Base-by-base conservation (phyloP, 2,329 filamentous ascomycete genomes). In the Aspergillus nomiae region DNA sequence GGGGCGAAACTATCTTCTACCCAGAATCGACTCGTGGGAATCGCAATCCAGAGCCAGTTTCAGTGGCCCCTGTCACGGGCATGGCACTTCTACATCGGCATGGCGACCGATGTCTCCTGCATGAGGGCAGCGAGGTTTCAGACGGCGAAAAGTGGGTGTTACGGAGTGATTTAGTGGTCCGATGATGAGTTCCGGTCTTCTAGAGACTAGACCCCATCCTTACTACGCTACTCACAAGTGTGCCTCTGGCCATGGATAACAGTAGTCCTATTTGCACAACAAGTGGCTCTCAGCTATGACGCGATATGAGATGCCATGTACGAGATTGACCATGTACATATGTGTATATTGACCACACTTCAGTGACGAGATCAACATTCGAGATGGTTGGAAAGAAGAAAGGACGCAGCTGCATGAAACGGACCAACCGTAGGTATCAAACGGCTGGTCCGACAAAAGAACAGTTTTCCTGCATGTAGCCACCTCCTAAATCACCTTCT, bases 1-100 rank as follows among this genome's bases (percentile, higher is more conserved):
- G 94, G 26, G 94, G 94, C 36, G 92, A 97, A 78, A 97, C 94
- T 0, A 92, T 95, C 36, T 97, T 97, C 77, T 96, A 96, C 74
- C 91, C 92, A 0, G 88, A 91, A 28, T 70, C 81, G 16, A 78
- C 81, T 14, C 76, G 83, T 3, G 74, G 82, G 21, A 76, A 62
- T 71, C 79, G 64, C 69, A 76, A 75, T 41, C 76, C 84, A 21
- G 86, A 91, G 69, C 91, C 90, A 21, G 86, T 96, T 57, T 84
- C 88, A 1, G 88, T 96, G 8, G 85, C 85, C 0, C 86, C 91
- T 12, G 92, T 96, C 75, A 90, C 90, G n/a, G 94, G 94, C 2
- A 90, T 94, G 85, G 86, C 92, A 38, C 82, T 97, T 32, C 81
- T 97, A 64, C 94, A 97, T 78, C 91, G 91, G 66, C 94, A 97